Evolutionary conservation across 2,329 filamentous ascomycete genomes (phyloP).

Genomic region (Cladosporium cucumerinum): DNA sequence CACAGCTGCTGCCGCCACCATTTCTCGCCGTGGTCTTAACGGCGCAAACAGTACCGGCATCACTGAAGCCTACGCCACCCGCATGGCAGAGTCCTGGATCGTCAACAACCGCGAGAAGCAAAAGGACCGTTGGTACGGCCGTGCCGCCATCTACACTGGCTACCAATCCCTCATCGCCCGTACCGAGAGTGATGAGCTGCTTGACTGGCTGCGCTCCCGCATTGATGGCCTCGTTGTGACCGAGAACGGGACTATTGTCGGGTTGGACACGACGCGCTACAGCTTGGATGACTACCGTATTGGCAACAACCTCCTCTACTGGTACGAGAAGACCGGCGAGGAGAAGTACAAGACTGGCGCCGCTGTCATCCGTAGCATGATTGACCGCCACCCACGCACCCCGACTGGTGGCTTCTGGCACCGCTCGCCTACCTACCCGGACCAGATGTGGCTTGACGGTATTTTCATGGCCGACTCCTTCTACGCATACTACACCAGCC

Average conservation of each 20-base stretch:
- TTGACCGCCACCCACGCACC: conserved; percentile 32
- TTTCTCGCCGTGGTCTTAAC: not conserved
- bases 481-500: conserved; percentile 29
- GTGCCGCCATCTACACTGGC: conserved; percentile 21
- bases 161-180: conserved; percentile 21
- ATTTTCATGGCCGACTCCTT: conserved; percentile 49
- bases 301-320: conserved; percentile 29
- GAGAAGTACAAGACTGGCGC: conserved; percentile 25
- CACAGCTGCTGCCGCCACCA: not conserved
- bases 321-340: conserved; percentile 25
- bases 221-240: conserved; percentile 44
- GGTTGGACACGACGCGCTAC: conserved; percentile 49
- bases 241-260: conserved; percentile 46
- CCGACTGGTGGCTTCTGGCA: conserved; percentile 32
- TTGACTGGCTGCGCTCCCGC: conserved; percentile 23
- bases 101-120: conserved; percentile 3
- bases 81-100: conserved; percentile 7
- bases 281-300: conserved; percentile 37
- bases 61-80: conserved; percentile 3
- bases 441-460: conserved; percentile 40
- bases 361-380: conserved; percentile 23
- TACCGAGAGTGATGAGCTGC: conserved; percentile 19
- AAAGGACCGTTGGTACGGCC: conserved; percentile 1
- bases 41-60: not conserved
- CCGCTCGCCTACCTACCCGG: conserved; percentile 40